phyloP scores from a whole-genome alignment of 495 filamentous ascomycete species.

The Penicillium flavigenum region DNA sequence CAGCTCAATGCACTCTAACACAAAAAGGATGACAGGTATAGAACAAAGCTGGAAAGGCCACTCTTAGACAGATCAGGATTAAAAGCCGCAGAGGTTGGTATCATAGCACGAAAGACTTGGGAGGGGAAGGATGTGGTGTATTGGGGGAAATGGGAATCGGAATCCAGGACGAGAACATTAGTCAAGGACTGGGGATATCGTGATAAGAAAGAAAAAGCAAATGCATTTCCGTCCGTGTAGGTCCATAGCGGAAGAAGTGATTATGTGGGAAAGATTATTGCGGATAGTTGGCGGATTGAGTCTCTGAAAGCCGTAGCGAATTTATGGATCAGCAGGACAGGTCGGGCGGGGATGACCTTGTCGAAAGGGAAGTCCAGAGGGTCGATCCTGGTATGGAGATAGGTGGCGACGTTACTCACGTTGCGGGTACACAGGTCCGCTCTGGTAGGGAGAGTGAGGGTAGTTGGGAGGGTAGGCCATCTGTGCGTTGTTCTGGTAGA shows the following conservation, averaged over 20 bases:
- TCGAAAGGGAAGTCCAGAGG: conserved; percentile 19
- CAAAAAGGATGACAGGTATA: conserved; percentile 35
- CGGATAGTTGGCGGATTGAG: conserved; percentile 44
- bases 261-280: conserved; percentile 36
- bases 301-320: conserved; percentile 41
- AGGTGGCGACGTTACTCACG: conserved; percentile 51
- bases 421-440: conserved; percentile 75
- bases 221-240: conserved; percentile 24
- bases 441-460: conserved; percentile 74
- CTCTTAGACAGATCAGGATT: conserved; percentile 36
- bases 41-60: conserved; percentile 37
- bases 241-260: conserved; percentile 22
- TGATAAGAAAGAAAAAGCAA: conserved; percentile 32
- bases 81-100: conserved; percentile 43
- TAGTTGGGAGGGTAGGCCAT: conserved; percentile 69
- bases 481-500: conserved; percentile 61
- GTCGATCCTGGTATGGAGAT: conserved; percentile 19
- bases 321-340: conserved; percentile 26
- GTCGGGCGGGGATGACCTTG: conserved; percentile 20
- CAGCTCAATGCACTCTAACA: conserved; percentile 36
- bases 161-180: conserved; percentile 37
- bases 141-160: conserved; percentile 10
- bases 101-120: conserved; percentile 44
- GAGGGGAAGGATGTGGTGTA: conserved; percentile 18
- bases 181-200: conserved; percentile 43